Evolutionary conservation across 805 yeast species (phyloP).

Genomic region (Saccharomyces jurei): DNA sequence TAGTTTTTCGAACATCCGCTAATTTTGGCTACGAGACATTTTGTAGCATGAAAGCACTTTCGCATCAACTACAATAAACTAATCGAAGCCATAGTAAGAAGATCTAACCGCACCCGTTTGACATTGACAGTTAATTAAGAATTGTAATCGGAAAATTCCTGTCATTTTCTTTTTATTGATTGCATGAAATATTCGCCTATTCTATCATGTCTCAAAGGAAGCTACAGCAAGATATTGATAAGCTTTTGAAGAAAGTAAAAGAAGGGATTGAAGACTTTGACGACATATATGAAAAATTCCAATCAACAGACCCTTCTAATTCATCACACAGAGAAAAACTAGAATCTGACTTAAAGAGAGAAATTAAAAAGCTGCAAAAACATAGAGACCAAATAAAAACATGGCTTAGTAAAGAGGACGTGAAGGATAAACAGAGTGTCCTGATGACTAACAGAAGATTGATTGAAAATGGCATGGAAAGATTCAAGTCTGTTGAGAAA

Average conservation of each 20-base stretch:
- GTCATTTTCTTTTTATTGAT: background rate
- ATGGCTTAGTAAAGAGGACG: slow-evolving; percentile 87
- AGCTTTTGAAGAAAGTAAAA: slow-evolving; percentile 81
- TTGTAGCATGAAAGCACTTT: background rate
- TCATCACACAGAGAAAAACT: slow-evolving; percentile 88
- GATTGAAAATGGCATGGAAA: slow-evolving; percentile 81
- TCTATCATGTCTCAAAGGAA: slow-evolving; percentile 40
- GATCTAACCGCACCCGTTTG: background rate
- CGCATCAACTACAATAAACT: background rate
- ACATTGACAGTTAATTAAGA: background rate
- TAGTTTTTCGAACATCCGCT: background rate
- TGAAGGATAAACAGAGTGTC: slow-evolving; percentile 73
- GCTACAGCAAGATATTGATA: slow-evolving; percentile 71
- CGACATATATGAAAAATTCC: slow-evolving; percentile 75
- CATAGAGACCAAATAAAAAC: slow-evolving; percentile 91
- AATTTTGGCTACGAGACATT: background rate
- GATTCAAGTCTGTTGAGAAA: slow-evolving; percentile 90
- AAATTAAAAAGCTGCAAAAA: slow-evolving; percentile 88
- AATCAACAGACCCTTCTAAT: slow-evolving; percentile 54
- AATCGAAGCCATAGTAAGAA: background rate
- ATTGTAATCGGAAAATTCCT: background rate
- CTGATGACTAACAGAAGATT: slow-evolving; percentile 66
- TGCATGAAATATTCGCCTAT: background rate
- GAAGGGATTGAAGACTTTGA: slow-evolving; percentile 89
- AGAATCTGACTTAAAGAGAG: slow-evolving; percentile 86